phyloP scores from a whole-genome alignment of 805 yeast genomes.

The Wickerhamiella occidentalis region DNA sequence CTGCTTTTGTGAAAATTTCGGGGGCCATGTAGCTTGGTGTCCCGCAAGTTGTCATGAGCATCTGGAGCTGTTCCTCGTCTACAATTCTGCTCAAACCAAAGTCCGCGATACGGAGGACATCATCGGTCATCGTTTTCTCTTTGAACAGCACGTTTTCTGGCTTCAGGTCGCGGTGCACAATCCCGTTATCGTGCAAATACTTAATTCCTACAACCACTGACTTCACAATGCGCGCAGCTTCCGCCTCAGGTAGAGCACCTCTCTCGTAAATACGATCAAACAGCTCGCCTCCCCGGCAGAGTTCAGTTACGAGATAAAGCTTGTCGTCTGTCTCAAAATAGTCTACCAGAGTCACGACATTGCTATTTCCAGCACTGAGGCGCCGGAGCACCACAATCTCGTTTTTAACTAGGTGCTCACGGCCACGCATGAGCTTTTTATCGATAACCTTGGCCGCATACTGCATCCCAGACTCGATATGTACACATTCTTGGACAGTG shows the following conservation, averaged over 20 bases:
- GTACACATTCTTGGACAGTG: slow-evolving; percentile 34
- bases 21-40: slow-evolving; percentile 71
- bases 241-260: slow-evolving; percentile 37
- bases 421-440: slow-evolving; percentile 40
- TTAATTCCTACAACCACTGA: slow-evolving; percentile 43
- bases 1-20: slow-evolving; percentile 41
- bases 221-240: slow-evolving; percentile 39
- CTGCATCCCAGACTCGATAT: slow-evolving; percentile 30
- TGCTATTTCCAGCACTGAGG: slow-evolving; percentile 39
- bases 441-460: slow-evolving; percentile 45
- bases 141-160: slow-evolving; percentile 57
- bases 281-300: slow-evolving; percentile 58
- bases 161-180: slow-evolving; percentile 61
- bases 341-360: slow-evolving; percentile 51
- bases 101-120: slow-evolving; percentile 40
- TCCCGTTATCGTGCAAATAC: slow-evolving; percentile 45
- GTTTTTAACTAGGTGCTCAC: slow-evolving; percentile 45
- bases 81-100: slow-evolving; percentile 52
- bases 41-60: slow-evolving; percentile 44
- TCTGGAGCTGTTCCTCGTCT: slow-evolving; percentile 29
- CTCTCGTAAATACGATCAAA: slow-evolving; percentile 44
- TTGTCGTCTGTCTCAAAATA: slow-evolving; percentile 55
- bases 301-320: slow-evolving; percentile 46
- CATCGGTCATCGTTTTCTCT: slow-evolving; percentile 29
- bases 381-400: slow-evolving; percentile 47